Evolutionary conservation across 139 green algal species (phyloP).

Genomic region (Coelastrella sp.): DNA sequence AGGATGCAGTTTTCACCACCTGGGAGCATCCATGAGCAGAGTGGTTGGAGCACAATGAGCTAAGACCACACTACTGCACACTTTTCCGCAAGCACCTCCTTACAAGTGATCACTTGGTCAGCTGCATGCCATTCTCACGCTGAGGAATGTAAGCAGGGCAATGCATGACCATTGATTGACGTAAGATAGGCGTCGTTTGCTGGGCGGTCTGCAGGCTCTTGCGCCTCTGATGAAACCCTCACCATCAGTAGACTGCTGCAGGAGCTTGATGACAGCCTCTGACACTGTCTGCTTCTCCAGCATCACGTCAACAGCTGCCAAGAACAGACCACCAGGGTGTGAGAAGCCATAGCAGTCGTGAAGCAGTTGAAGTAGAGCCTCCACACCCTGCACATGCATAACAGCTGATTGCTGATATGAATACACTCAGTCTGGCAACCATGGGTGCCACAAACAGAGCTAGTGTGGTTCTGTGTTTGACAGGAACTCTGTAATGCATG

Average conservation of each 20-base stretch:
- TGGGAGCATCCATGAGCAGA: neutral
- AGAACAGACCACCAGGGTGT: constrained; percentile 23
- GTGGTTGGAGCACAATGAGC: neutral
- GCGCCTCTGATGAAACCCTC: no score
- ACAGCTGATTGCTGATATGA: neutral
- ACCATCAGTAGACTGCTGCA: constrained; percentile 17
- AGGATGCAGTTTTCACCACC: neutral
- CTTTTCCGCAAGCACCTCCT: no score
- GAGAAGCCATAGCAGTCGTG: constrained; percentile 25
- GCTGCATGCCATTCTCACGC: no score
- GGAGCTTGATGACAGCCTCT: neutral
- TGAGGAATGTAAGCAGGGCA: no score
- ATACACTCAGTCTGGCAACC: neutral
- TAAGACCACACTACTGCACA: no score
- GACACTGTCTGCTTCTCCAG: constrained; percentile 5
- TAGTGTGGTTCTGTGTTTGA: neutral
- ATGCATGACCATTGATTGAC: no score
- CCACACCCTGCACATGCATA: constrained; percentile 17
- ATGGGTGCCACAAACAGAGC: neutral
- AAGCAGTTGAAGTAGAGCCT: constrained; percentile 27
- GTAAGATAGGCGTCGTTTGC: no score
- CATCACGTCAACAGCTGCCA: constrained; percentile 39
- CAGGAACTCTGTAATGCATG: no score
- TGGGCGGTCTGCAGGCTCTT: no score
- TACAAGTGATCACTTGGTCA: no score